Conservation (phyloP, 1,284 basidiomycete genomes). For the Cutaneotrichosporon arboriforme region DNA sequence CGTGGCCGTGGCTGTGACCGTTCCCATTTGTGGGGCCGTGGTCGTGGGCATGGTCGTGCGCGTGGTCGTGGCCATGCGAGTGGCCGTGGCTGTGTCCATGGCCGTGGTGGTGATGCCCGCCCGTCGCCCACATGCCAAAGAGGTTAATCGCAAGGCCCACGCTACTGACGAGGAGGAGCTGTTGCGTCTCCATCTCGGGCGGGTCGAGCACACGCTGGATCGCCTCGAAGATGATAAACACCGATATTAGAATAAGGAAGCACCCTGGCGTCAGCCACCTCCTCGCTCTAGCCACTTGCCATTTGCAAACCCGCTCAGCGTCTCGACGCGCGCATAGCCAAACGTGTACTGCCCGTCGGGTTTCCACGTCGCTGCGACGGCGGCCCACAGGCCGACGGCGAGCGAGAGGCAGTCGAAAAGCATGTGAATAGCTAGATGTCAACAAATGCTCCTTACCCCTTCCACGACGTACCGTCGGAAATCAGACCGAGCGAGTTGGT, state of each 20-base stretch:
- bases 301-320: slow-evolving; percentile 95
- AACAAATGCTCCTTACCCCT: neutral
- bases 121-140: slow-evolving; percentile 99
- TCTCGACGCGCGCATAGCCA: slow-evolving; percentile 98
- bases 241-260: slow-evolving; percentile 90
- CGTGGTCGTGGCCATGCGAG: slow-evolving; percentile 17
- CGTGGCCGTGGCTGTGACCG: slow-evolving; percentile 26
- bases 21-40: slow-evolving; percentile 17
- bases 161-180: slow-evolving; percentile 81
- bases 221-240: slow-evolving; percentile 98
- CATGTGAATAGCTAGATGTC: slow-evolving; percentile 86
- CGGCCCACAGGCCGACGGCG: slow-evolving; percentile 89
- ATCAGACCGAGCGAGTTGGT: slow-evolving; percentile 96
- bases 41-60: slow-evolving; percentile 18
- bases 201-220: slow-evolving; percentile 91
- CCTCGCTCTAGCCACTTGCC: slow-evolving; percentile 53
- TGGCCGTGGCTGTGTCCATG: slow-evolving; percentile 36
- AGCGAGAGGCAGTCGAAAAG: slow-evolving; percentile 98
- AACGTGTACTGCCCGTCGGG: slow-evolving; percentile 93
- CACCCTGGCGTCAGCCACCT: slow-evolving; percentile 44
- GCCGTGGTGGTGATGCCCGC: slow-evolving; percentile 80
- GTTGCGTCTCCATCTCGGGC: slow-evolving; percentile 95
- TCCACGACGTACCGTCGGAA: slow-evolving; percentile 70
- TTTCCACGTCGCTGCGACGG: slow-evolving; percentile 96
- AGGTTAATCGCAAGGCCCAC: slow-evolving; percentile 89